Conservation (phyloP, 1,139 yeast species). For the Petasospora fabianii region DNA sequence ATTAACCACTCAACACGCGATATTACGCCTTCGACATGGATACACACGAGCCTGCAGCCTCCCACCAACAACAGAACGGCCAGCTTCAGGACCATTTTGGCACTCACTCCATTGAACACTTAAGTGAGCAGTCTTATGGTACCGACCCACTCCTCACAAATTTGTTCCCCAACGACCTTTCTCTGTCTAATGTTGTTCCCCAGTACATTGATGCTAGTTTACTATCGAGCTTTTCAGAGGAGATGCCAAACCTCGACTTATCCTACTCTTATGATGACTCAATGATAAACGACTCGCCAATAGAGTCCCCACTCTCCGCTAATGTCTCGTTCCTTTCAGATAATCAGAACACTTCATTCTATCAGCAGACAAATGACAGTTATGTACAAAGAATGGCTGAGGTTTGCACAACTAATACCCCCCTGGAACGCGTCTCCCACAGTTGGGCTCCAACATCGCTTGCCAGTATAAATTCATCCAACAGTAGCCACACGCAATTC, state of each 20-base stretch:
- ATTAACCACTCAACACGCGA: too few species aligned
- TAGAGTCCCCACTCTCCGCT: constrained; percentile 1
- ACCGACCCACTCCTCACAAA: neutral
- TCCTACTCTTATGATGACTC: neutral
- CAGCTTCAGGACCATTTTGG: too few species aligned
- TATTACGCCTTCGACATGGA: too few species aligned
- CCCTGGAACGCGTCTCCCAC: neutral
- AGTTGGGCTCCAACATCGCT: neutral
- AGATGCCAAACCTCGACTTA: neutral
- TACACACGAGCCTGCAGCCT: too few species aligned
- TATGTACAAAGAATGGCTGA: neutral
- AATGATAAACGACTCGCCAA: neutral
- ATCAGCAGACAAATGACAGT: neutral
- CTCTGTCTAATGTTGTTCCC: neutral
- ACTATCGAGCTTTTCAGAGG: too few species aligned
- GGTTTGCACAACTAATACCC: neutral
- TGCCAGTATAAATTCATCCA: neutral
- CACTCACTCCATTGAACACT: too few species aligned
- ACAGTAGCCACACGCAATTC: neutral
- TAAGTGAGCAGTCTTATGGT: too few species aligned
- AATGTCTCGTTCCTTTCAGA: neutral
- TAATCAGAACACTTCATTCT: neutral
- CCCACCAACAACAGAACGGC: too few species aligned
- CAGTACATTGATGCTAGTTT: neutral
- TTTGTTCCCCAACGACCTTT: neutral